phyloP scores from a whole-genome alignment of 495 filamentous ascomycete genomes.

The Cercophora sp. region DNA sequence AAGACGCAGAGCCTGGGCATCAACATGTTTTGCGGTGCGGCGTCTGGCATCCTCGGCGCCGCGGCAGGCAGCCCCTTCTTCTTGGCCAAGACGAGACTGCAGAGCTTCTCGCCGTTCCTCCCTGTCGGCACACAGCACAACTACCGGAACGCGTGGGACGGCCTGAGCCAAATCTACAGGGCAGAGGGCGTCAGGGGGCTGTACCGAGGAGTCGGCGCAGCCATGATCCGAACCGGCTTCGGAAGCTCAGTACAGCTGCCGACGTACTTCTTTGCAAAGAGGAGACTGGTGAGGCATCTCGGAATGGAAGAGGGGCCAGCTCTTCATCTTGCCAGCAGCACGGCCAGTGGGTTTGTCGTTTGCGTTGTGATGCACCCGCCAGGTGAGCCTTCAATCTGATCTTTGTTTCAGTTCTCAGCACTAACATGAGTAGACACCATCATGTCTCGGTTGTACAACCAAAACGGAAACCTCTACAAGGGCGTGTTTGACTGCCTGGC shows the following conservation, averaged over 20 bases:
- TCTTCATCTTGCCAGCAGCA: slow-evolving; percentile 82
- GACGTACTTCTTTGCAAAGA: slow-evolving; percentile 97
- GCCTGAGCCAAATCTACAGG: slow-evolving; percentile 70
- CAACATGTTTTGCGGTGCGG: slow-evolving; percentile 89
- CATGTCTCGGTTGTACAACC: slow-evolving; percentile 99
- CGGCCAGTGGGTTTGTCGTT: slow-evolving; percentile 91
- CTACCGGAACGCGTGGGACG: slow-evolving; percentile 83
- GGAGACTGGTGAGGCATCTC: slow-evolving; percentile 70
- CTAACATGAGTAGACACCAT: slow-evolving; percentile 67
- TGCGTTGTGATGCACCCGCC: slow-evolving; percentile 98
- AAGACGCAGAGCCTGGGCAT: slow-evolving; percentile 75
- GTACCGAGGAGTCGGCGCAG: slow-evolving; percentile 85
- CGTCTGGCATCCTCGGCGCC: slow-evolving; percentile 84
- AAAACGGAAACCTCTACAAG: slow-evolving; percentile 92
- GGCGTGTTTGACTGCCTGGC: slow-evolving; percentile 87
- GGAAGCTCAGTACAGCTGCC: slow-evolving; percentile 93
- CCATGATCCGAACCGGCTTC: slow-evolving; percentile 97
- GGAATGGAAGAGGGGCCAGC: slow-evolving; percentile 89
- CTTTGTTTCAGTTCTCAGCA: not conserved
- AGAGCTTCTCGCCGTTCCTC: slow-evolving; percentile 90
- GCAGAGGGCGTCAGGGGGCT: slow-evolving; percentile 75
- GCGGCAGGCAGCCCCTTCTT: slow-evolving; percentile 93
- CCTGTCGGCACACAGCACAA: slow-evolving; percentile 94
- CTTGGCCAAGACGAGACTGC: slow-evolving; percentile 94
- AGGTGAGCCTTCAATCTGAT: slow-evolving; percentile 46